These are phyloP conservation scores for Saccharomycopsis crataegensis DNA, from an alignment of 1,139 yeast genomes.

Conservation along the genomic window DNA sequence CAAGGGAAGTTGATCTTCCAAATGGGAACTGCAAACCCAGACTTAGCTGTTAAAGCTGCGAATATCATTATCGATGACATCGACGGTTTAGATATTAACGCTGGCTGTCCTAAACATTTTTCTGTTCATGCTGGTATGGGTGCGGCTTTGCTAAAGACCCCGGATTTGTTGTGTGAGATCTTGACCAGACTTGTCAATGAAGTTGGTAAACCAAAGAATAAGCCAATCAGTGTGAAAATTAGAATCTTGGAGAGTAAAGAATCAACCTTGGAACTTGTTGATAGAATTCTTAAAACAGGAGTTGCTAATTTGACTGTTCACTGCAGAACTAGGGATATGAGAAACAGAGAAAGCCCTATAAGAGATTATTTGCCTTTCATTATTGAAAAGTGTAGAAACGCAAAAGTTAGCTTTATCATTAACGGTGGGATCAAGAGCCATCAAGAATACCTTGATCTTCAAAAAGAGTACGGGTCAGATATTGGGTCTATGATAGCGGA, in stretches of 20 bases:
- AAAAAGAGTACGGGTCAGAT: conserved; percentile 43
- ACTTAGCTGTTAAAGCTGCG: conserved; percentile 84
- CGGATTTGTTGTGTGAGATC: conserved; percentile 68
- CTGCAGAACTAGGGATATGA: conserved; percentile 83
- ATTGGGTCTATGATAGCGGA: conserved; percentile 93
- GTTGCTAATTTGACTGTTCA: conserved; percentile 80
- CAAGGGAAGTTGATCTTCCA: conserved; percentile 68
- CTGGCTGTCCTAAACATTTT: conserved; percentile 94
- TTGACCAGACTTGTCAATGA: conserved; percentile 59
- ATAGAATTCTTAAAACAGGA: conserved; percentile 68
- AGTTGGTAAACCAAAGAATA: conserved; percentile 69
- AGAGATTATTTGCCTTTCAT: conserved; percentile 58
- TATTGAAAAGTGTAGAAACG: conserved; percentile 51
- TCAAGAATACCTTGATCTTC: conserved; percentile 48
- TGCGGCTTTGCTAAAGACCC: conserved; percentile 78
- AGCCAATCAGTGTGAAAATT: conserved; percentile 87
- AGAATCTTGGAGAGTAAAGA: conserved; percentile 58
- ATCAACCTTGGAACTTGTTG: conserved; percentile 57
- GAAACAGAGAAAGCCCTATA: conserved; percentile 77
- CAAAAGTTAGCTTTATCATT: conserved; percentile 63
- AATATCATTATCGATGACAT: conserved; percentile 74
- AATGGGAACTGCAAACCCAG: conserved; percentile 80
- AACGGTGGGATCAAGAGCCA: conserved; percentile 69
- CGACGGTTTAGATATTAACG: conserved; percentile 86
- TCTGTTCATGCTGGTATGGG: conserved; percentile 96